These are phyloP conservation scores for Gelatoporia subvermispora DNA, from an alignment of 768 basidiomycete species.

Conservation along the genomic window DNA sequence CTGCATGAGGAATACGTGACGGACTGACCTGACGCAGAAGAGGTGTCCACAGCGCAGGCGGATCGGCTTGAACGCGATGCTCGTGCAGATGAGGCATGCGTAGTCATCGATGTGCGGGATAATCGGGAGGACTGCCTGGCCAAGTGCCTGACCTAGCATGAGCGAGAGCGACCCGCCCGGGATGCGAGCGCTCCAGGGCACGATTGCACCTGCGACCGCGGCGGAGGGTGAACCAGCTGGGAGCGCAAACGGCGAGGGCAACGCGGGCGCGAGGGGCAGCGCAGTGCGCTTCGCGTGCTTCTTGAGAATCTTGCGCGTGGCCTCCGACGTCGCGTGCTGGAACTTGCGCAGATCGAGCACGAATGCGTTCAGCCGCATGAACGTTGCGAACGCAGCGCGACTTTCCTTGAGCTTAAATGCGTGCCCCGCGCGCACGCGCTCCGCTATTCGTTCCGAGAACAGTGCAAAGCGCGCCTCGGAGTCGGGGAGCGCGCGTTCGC, in stretches of 20 bases:
- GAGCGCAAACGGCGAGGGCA: conserved; percentile 13
- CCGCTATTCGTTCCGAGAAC: conserved; percentile 57
- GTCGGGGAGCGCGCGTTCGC: conserved; percentile 67
- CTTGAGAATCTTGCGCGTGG: conserved; percentile 89
- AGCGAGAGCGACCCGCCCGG: conserved; percentile 43
- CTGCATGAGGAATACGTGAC: neutral
- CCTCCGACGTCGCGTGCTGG: conserved; percentile 80
- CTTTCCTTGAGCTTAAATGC: conserved; percentile 44
- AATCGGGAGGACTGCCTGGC: conserved; percentile 75
- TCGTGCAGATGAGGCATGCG: conserved; percentile 81
- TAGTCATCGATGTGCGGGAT: conserved; percentile 83
- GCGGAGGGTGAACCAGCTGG: neutral
- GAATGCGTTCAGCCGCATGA: conserved; percentile 63
- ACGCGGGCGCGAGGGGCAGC: conserved; percentile 53
- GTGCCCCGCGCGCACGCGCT: conserved; percentile 39
- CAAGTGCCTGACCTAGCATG: conserved; percentile 76
- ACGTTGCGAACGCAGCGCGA: conserved; percentile 40
- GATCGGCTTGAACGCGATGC: conserved; percentile 90
- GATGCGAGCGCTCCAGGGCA: neutral
- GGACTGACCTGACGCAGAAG: conserved; percentile 57
- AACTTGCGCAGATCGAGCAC: conserved; percentile 86
- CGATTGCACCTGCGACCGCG: conserved; percentile 3
- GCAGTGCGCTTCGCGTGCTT: conserved; percentile 91
- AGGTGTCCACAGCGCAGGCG: conserved; percentile 76
- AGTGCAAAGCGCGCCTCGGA: conserved; percentile 60